phyloP scores from a whole-genome alignment of 78 protist genomes.

The Mantamonas sphyraenae region DNA sequence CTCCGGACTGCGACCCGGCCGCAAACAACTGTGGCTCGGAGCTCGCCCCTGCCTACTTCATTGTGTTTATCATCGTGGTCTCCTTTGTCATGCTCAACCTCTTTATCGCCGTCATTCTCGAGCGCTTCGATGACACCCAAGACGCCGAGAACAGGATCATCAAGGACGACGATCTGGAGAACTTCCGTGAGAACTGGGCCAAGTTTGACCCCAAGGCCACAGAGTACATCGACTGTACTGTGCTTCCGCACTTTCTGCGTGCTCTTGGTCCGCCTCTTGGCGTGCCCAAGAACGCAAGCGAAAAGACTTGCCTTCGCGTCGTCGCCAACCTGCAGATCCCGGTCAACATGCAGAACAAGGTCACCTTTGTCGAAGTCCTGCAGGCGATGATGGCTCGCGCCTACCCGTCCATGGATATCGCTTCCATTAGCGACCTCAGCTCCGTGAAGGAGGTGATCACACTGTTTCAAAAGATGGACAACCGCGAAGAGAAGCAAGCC shows the following conservation, averaged over 20 bases:
- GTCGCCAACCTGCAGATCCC: too few relatives aligned
- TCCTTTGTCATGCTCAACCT: constrained; percentile 9
- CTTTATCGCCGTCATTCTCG: constrained; percentile 24
- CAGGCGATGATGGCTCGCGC: too few relatives aligned
- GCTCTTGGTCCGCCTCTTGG: background rate
- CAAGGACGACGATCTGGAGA: background rate
- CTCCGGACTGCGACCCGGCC: constrained; percentile 22
- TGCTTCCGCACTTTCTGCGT: background rate
- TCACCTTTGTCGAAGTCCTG: too few relatives aligned
- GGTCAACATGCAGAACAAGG: too few relatives aligned
- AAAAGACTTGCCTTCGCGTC: background rate
- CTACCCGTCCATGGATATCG: too few relatives aligned
- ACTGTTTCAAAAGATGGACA: too few relatives aligned
- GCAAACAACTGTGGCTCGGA: constrained; percentile 21
- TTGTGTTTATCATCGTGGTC: background rate
- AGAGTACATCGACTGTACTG: background rate
- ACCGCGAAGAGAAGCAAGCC: too few relatives aligned
- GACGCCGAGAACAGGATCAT: background rate
- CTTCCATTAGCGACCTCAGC: too few relatives aligned
- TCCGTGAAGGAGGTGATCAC: too few relatives aligned
- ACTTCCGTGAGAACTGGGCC: background rate
- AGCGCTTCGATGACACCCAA: background rate
- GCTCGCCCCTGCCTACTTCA: background rate
- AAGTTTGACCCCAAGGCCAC: background rate
- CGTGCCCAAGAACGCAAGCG: background rate